phyloP scores from a whole-genome alignment of 768 basidiomycete genomes.

The Pleurotus eryngii region DNA sequence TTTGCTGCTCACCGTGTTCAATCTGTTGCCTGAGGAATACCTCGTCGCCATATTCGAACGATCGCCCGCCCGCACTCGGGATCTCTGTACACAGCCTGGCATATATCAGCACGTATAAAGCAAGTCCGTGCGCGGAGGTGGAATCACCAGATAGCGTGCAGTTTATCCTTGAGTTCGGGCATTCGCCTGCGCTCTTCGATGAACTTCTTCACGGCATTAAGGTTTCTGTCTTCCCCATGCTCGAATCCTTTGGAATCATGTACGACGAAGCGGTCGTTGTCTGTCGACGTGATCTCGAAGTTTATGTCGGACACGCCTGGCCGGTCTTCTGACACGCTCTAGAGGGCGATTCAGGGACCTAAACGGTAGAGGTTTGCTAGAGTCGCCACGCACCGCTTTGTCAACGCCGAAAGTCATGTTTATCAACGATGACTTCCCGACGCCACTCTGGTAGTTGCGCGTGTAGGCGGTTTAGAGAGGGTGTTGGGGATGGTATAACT shows the following conservation, averaged over 20 bases:
- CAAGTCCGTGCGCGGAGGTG: neutral
- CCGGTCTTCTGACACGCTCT: constrained; percentile 8
- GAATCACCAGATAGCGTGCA: constrained; percentile 28
- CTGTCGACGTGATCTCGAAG: constrained; percentile 9
- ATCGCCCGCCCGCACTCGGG: constrained; percentile 18
- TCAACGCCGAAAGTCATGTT: constrained; percentile 10
- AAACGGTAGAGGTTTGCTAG: neutral
- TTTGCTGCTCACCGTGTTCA: constrained; percentile 10
- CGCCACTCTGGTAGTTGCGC: neutral
- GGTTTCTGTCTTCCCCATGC: constrained; percentile 9
- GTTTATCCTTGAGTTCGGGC: constrained; percentile 3
- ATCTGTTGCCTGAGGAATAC: constrained; percentile 18
- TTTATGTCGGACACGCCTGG: constrained; percentile 11
- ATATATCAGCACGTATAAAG: neutral
- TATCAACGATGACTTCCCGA: constrained; percentile 15
- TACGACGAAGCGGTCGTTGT: constrained; percentile 11
- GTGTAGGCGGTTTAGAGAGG: neutral
- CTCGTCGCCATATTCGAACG: constrained; percentile 23
- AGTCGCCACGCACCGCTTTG: constrained; percentile 4
- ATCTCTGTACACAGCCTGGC: constrained; percentile 28
- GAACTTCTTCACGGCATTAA: constrained; percentile 10
- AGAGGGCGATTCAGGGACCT: neutral
- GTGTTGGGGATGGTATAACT: neutral
- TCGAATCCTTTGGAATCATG: constrained; percentile 17
- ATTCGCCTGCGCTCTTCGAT: constrained; percentile 7